A percentile compares a stretch with the other conserved stretches of the same genome.
Conservation (phyloP, 1,284 basidiomycete species). For the Neonothopanus nambi region DNA sequence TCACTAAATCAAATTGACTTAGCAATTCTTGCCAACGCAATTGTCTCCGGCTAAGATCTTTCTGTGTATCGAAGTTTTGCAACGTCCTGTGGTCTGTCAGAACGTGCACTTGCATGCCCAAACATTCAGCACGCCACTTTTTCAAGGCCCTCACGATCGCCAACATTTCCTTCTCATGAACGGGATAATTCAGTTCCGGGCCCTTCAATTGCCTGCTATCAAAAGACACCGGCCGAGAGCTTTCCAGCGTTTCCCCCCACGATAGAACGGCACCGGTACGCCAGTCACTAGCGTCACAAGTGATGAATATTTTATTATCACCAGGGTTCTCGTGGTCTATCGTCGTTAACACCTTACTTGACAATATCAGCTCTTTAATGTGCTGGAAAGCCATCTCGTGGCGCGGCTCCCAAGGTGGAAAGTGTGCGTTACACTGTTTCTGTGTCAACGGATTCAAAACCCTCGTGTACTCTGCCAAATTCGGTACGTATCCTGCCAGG, state of each 20-base stretch:
- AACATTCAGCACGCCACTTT: constrained; percentile 31
- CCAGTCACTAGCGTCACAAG: constrained; percentile 30
- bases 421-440: constrained; percentile 18
- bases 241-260: constrained; percentile 26
- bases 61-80: constrained; percentile 35
- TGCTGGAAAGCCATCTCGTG: constrained; percentile 28
- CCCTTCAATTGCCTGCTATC: constrained; percentile 28
- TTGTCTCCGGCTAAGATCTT: constrained; percentile 33
- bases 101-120: constrained; percentile 33
- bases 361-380: constrained; percentile 28
- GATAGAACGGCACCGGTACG: constrained; percentile 30
- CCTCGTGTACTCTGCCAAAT: constrained; percentile 25
- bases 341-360: constrained; percentile 20
- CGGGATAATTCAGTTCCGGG: constrained; percentile 32
- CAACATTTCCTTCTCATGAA: constrained; percentile 34
- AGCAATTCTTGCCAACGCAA: constrained; percentile 35
- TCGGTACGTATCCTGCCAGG: constrained; percentile 27
- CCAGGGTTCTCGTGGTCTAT: constrained; percentile 26
- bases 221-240: constrained; percentile 29
- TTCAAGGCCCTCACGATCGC: constrained; percentile 33
- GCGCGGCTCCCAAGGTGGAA: constrained; percentile 22
- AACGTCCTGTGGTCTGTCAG: constrained; percentile 42
- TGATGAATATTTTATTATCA: constrained; percentile 32
- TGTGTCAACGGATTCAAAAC: constrained; percentile 29
- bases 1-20: constrained; percentile 26